These are phyloP conservation scores for Penicillium frequentans DNA, from an alignment of 2,329 filamentous ascomycete species.

Conservation along the genomic window DNA sequence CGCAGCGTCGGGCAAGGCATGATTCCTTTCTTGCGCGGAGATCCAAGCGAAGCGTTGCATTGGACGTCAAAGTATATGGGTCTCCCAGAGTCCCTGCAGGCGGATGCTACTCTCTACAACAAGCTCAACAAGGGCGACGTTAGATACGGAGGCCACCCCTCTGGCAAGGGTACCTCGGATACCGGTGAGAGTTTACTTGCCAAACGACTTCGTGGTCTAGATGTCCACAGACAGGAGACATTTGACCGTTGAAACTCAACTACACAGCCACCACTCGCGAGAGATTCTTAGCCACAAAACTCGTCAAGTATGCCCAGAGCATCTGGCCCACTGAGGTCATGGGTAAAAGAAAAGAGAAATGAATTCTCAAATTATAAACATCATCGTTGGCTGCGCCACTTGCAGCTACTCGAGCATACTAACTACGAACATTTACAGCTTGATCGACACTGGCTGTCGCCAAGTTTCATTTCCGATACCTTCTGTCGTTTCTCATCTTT, in stretches of 20 bases:
- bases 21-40: conserved; percentile 6
- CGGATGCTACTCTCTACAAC: conserved; percentile 52
- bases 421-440: neutral
- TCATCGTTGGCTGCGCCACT: neutral
- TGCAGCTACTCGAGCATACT: neutral
- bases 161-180: conserved; percentile 42
- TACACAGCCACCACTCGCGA: neutral
- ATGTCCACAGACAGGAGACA: conserved; percentile 41
- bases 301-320: neutral
- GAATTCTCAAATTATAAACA: neutral
- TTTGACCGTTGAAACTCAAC: conserved; percentile 4
- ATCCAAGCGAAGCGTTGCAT: conserved; percentile 12
- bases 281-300: neutral
- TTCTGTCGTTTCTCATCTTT: neutral
- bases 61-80: conserved; percentile 9
- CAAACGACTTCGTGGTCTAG: conserved; percentile 64
- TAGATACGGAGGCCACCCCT: conserved; percentile 59
- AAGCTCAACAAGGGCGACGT: conserved; percentile 68
- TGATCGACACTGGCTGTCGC: neutral
- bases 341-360: neutral
- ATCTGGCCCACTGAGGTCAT: neutral
- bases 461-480: neutral
- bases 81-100: conserved; percentile 22
- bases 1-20: conserved; percentile 54
- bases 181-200: conserved; percentile 68